These are phyloP conservation scores for Sporothrix pseudoabietina DNA, from an alignment of 2,329 filamentous ascomycete genomes.

Conservation along the genomic window DNA sequence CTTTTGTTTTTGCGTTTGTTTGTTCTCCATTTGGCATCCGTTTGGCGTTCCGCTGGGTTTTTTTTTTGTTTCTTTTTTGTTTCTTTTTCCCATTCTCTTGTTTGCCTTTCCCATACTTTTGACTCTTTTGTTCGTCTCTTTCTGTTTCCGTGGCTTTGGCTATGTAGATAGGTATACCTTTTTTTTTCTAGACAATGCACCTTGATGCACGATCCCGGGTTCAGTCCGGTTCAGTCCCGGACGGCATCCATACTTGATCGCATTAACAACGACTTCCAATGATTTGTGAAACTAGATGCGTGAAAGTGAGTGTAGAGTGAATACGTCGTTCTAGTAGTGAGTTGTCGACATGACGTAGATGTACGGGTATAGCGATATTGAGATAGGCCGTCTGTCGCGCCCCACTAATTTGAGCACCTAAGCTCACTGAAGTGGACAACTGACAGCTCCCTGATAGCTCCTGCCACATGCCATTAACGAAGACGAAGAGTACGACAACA, in stretches of 20 bases:
- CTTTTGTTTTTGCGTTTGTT: not conserved
- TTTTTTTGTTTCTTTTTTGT: not conserved
- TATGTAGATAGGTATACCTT: conserved; percentile 23
- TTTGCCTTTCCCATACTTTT: not conserved
- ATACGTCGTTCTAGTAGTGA: not conserved
- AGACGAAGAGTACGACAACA: not conserved
- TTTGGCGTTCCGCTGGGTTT: conserved; percentile 4
- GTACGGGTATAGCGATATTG: conserved; percentile 23
- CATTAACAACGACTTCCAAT: not conserved
- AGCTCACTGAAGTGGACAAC: conserved; percentile 19
- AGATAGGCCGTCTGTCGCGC: not conserved
- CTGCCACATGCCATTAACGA: not conserved
- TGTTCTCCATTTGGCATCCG: conserved; percentile 4
- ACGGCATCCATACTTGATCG: not conserved
- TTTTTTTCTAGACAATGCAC: conserved; percentile 23
- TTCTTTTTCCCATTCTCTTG: not conserved
- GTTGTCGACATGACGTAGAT: conserved; percentile 22
- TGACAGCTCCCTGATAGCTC: conserved; percentile 22
- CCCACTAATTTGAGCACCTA: conserved; percentile 26
- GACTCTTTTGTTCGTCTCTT: not conserved
- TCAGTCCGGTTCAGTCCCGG: not conserved
- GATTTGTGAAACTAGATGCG: too few species aligned
- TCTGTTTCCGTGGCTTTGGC: conserved; percentile 22
- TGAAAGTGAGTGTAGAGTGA: not conserved
- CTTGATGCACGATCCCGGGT: conserved; percentile 10